Conservation (phyloP, 352 stramenopile genomes). For the Aphanomyces invadans region DNA sequence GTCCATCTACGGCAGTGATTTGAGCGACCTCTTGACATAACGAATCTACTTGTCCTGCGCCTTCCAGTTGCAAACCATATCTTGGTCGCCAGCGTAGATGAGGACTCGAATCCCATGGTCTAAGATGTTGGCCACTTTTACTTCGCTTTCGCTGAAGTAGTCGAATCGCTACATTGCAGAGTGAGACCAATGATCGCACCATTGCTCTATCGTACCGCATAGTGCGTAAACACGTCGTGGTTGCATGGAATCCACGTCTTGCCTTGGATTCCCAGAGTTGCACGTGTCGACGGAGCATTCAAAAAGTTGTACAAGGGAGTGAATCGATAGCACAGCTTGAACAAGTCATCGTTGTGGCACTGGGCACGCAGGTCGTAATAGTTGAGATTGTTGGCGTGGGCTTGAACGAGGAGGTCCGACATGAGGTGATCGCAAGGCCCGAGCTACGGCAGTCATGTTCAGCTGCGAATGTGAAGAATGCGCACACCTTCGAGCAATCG, state of each 20-base stretch:
- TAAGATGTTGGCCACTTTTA: slow-evolving; percentile 40
- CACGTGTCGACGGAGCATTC: slow-evolving; percentile 34
- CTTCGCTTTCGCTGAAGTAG: slow-evolving; percentile 48
- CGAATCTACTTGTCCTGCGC: slow-evolving; percentile 35
- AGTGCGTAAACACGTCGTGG: slow-evolving; percentile 10
- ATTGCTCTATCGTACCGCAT: not conserved
- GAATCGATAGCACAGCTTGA: slow-evolving; percentile 62
- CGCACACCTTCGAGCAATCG: slow-evolving; percentile 20
- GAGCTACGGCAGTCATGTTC: slow-evolving; percentile 27
- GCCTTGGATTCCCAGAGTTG: slow-evolving; percentile 38
- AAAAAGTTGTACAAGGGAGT: slow-evolving; percentile 47
- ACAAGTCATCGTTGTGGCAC: slow-evolving; percentile 41
- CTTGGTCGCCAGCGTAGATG: slow-evolving; percentile 58
- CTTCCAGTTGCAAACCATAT: slow-evolving; percentile 64
- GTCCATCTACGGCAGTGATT: slow-evolving; percentile 60
- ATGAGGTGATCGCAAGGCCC: slow-evolving; percentile 1
- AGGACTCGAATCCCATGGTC: slow-evolving; percentile 57
- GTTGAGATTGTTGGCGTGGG: slow-evolving; percentile 29
- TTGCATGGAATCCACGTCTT: slow-evolving; percentile 47
- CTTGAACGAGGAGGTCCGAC: not conserved
- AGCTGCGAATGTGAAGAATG: slow-evolving; percentile 26
- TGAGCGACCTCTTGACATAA: not conserved
- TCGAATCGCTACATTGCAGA: slow-evolving; percentile 31
- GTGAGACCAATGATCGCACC: slow-evolving; percentile 8
- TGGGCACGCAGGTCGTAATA: slow-evolving; percentile 56